A percentile compares a stretch with the other conserved stretches of the same genome.
These are phyloP conservation scores for Tolypocladium paradoxum DNA, from an alignment of 2,329 filamentous ascomycete species.

Conservation along the genomic window DNA sequence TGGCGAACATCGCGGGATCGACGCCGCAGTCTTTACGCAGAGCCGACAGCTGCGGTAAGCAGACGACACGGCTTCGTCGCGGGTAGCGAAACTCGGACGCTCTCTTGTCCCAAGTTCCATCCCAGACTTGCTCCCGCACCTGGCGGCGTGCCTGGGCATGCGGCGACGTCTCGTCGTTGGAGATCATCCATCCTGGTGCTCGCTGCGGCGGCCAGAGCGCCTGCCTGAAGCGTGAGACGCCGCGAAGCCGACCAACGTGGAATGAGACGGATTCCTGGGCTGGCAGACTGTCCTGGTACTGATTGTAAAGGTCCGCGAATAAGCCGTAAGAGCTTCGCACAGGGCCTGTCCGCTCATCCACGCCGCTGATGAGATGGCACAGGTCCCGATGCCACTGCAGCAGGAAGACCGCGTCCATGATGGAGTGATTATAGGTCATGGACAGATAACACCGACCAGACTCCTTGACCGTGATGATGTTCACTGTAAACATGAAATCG, in stretches of 20 bases:
- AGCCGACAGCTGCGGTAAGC: slow-evolving; percentile 12
- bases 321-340: slow-evolving; percentile 16
- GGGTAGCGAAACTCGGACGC: slow-evolving; percentile 17
- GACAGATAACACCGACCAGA: slow-evolving; percentile 11
- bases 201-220: slow-evolving; percentile 22
- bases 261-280: slow-evolving; percentile 17
- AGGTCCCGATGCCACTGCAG: slow-evolving; percentile 22
- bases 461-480: slow-evolving; percentile 11
- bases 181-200: slow-evolving; percentile 23
- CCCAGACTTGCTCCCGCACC: slow-evolving; percentile 16
- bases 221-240: slow-evolving; percentile 19
- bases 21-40: slow-evolving; percentile 12
- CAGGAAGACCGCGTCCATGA: slow-evolving; percentile 23
- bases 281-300: slow-evolving; percentile 17
- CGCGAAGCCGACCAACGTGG: slow-evolving; percentile 20
- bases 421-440: slow-evolving; percentile 23
- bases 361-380: slow-evolving; percentile 16
- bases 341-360: slow-evolving; percentile 6
- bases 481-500: slow-evolving; percentile 19
- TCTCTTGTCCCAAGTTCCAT: slow-evolving; percentile 15
- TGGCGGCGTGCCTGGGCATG: slow-evolving; percentile 9
- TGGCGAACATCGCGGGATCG: slow-evolving; percentile 17
- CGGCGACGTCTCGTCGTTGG: slow-evolving; percentile 13
- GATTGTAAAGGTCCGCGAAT: slow-evolving; percentile 20
- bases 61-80: slow-evolving; percentile 17